These are phyloP conservation scores for Aspergillus sp. DNA, from an alignment of 2,329 filamentous ascomycete genomes.

Conservation along the genomic window DNA sequence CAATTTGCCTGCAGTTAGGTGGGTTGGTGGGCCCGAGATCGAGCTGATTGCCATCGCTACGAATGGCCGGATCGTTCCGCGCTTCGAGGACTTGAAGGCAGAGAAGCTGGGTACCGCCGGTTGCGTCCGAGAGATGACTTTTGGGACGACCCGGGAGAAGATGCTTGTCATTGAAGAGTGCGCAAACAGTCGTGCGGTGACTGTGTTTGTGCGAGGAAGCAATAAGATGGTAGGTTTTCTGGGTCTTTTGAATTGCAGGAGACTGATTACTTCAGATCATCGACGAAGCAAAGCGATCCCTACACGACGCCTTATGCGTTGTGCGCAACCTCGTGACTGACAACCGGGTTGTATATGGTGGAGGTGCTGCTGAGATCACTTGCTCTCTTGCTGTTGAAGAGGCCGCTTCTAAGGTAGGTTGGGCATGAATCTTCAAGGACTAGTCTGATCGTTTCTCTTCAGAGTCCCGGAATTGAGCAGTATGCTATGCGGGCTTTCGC, in stretches of 20 bases:
- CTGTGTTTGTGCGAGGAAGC: slow-evolving; percentile 89
- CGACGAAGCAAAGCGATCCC: slow-evolving; percentile 93
- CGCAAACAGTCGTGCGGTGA: slow-evolving; percentile 93
- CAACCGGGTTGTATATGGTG: slow-evolving; percentile 95
- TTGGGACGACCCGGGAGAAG: slow-evolving; percentile 96
- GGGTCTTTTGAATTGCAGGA: not conserved
- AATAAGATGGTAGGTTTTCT: slow-evolving; percentile 83
- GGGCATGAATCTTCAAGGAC: slow-evolving; percentile 1
- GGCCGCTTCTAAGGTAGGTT: slow-evolving; percentile 64
- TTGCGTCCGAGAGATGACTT: slow-evolving; percentile 86
- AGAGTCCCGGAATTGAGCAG: slow-evolving; percentile 92
- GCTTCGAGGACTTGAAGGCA: slow-evolving; percentile 85
- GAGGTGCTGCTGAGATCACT: slow-evolving; percentile 91
- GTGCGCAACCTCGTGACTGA: slow-evolving; percentile 93
- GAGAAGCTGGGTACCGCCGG: slow-evolving; percentile 89
- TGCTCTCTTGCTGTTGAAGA: slow-evolving; percentile 95
- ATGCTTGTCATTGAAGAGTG: slow-evolving; percentile 99
- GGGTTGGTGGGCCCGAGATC: slow-evolving; percentile 97
- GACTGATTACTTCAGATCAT: slow-evolving; percentile 61
- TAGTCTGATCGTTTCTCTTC: slow-evolving; percentile 10
- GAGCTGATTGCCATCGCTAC: slow-evolving; percentile 98
- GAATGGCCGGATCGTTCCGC: slow-evolving; percentile 92
- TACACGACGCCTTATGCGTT: slow-evolving; percentile 95
- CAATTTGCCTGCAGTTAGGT: slow-evolving; percentile 86
- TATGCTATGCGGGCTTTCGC: slow-evolving; percentile 98